phyloP scores from a whole-genome alignment of 148 eudicot genomes.

The Limonium bicolor region DNA sequence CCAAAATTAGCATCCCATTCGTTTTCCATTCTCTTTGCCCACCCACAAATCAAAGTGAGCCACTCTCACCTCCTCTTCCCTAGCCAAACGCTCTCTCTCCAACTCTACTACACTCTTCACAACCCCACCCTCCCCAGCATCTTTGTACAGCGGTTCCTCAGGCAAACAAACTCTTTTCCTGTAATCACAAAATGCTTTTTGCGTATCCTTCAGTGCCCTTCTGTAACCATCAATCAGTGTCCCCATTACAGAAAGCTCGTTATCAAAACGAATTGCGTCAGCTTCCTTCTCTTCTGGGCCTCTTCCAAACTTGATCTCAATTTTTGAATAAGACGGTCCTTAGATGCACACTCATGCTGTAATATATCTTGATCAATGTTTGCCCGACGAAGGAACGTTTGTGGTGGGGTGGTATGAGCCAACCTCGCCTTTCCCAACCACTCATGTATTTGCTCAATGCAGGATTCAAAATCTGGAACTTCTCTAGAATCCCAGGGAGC shows the following conservation, averaged over 20 bases:
- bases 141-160: slow-evolving; percentile 67
- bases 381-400: slow-evolving; percentile 15
- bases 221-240: slow-evolving; percentile 58
- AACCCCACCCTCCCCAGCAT: slow-evolving; percentile 77
- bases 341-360: slow-evolving; percentile 19
- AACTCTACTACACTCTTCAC: slow-evolving; percentile 48
- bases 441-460: slow-evolving; percentile 38
- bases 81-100: slow-evolving; percentile 38
- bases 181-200: slow-evolving; percentile 40
- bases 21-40: slow-evolving; percentile 7
- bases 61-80: slow-evolving; percentile 44
- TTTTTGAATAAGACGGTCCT: slow-evolving; percentile 29
- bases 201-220: slow-evolving; percentile 48
- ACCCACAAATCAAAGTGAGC: slow-evolving; percentile 13
- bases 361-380: slow-evolving; percentile 7
- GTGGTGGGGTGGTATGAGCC: slow-evolving; percentile 18
- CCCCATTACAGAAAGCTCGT: slow-evolving; percentile 61
- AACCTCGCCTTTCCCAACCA: slow-evolving; percentile 27
- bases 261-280: slow-evolving; percentile 39
- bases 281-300: slow-evolving; percentile 26
- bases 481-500: slow-evolving; percentile 29
- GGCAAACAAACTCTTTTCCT: slow-evolving; percentile 28
- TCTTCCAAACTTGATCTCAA: slow-evolving; percentile 37
- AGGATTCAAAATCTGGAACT: slow-evolving; percentile 18
- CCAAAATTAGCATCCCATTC: slow-evolving; percentile 12